Conservation (phyloP, 2,329 filamentous ascomycete species). For the Aspergillus ochraceoroseus region DNA sequence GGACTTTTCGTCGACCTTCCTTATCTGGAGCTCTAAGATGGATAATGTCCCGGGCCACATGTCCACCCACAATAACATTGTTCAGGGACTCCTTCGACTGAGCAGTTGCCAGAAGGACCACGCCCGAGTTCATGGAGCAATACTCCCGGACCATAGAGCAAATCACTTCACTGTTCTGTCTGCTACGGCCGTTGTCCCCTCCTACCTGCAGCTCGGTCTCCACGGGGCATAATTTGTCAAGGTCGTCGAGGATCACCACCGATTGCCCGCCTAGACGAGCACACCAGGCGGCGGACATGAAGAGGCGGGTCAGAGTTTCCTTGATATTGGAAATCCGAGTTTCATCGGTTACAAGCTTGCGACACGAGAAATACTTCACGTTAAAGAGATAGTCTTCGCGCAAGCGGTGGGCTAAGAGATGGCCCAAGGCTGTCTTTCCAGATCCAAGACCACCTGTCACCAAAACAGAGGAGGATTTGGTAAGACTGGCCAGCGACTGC, state of each 20-base stretch:
- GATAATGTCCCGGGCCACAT: conserved; percentile 87
- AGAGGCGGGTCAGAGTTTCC: conserved; percentile 75
- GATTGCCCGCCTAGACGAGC: conserved; percentile 78
- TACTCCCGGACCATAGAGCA: conserved; percentile 78
- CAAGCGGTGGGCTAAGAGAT: conserved; percentile 68
- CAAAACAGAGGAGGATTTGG: conserved; percentile 81
- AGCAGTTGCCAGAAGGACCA: conserved; percentile 84
- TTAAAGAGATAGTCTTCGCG: conserved; percentile 71
- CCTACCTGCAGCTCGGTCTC: conserved; percentile 94
- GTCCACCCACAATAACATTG: conserved; percentile 81
- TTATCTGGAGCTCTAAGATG: conserved; percentile 88
- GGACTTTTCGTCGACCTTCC: conserved; percentile 73
- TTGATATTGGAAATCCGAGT: conserved; percentile 85
- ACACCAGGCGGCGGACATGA: conserved; percentile 87
- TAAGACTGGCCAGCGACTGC: conserved; percentile 69
- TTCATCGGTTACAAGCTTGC: conserved; percentile 84
- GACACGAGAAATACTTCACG: conserved; percentile 78
- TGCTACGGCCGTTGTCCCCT: conserved; percentile 86
- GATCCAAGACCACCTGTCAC: conserved; percentile 84
- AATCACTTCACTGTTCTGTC: conserved; percentile 85
- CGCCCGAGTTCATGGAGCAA: conserved; percentile 70
- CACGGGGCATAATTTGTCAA: conserved; percentile 86
- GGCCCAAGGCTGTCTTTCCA: conserved; percentile 79
- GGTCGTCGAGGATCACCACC: conserved; percentile 82
- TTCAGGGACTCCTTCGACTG: conserved; percentile 91